Percentiles rank a stretch among this genome's conserved stretches.
phyloP scores from a whole-genome alignment of 371 early-diverging fungal genomes.

The Rhizopus delemar region DNA sequence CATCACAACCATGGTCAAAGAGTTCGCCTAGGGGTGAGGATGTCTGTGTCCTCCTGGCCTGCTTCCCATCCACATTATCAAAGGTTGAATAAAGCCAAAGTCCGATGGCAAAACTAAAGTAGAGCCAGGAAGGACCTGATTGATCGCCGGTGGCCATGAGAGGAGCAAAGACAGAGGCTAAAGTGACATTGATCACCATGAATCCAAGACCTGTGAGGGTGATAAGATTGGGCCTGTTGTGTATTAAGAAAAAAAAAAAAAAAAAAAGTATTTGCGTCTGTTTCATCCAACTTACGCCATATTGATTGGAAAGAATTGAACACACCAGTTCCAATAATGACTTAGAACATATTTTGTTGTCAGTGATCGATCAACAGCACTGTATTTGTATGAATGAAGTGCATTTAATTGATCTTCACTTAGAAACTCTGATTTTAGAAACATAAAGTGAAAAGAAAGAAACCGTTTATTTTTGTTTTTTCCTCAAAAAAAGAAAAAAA shows the following conservation, averaged over 20 bases:
- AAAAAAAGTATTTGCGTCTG: too few species aligned
- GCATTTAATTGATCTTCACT: slow-evolving; percentile 69
- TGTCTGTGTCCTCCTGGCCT: slow-evolving; percentile 91
- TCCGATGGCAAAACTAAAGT: slow-evolving; percentile 74
- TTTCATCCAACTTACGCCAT: slow-evolving; percentile 76
- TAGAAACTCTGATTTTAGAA: slow-evolving; percentile 45
- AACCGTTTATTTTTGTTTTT: background rate
- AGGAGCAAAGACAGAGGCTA: slow-evolving; percentile 53
- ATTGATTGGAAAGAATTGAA: slow-evolving; percentile 87
- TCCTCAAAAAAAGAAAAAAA: too few species aligned
- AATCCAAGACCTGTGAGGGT: slow-evolving; percentile 93
- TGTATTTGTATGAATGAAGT: slow-evolving; percentile 82
- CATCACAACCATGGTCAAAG: slow-evolving; percentile 94
- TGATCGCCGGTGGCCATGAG: slow-evolving; percentile 27
- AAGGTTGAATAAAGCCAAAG: slow-evolving; percentile 95
- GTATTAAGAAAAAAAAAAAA: background rate
- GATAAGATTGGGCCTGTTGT: slow-evolving; percentile 91
- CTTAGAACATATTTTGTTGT: slow-evolving; percentile 78
- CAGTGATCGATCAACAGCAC: slow-evolving; percentile 82
- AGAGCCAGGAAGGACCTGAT: slow-evolving; percentile 45
- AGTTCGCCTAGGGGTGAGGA: slow-evolving; percentile 96
- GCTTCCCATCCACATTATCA: slow-evolving; percentile 98
- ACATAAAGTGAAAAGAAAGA: slow-evolving; percentile 22
- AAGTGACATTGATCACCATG: slow-evolving; percentile 77
- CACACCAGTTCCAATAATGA: slow-evolving; percentile 90